These are phyloP conservation scores for Arthroderma sp. DNA, from an alignment of 2,329 filamentous ascomycete species.

Conservation along the genomic window DNA sequence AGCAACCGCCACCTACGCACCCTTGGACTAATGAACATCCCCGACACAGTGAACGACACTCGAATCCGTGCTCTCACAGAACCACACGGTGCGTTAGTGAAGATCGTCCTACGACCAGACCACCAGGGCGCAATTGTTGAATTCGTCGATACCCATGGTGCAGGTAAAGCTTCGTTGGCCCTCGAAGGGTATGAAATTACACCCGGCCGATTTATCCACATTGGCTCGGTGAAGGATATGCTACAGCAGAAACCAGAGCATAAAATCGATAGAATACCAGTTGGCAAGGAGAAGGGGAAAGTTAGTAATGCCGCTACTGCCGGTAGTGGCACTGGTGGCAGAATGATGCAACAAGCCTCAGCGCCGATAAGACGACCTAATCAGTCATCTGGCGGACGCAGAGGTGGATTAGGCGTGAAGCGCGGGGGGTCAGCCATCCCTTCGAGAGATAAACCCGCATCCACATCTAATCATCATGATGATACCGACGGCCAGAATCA, in stretches of 20 bases:
- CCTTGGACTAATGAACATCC: conserved; percentile 69
- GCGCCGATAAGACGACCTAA: conserved; percentile 35
- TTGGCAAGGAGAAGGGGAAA: conserved; percentile 31
- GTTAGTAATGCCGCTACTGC: conserved; percentile 9
- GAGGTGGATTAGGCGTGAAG: conserved; percentile 41
- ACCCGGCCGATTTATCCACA: conserved; percentile 31
- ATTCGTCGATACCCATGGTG: conserved; percentile 56
- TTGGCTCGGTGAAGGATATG: conserved; percentile 44
- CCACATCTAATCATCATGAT: not conserved
- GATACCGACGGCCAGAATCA: conserved; percentile 9
- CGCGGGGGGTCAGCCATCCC: conserved; percentile 7
- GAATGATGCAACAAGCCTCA: conserved; percentile 21
- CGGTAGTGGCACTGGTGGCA: conserved; percentile 2
- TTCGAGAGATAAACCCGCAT: not conserved
- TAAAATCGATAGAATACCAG: conserved; percentile 30
- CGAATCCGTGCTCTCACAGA: conserved; percentile 64
- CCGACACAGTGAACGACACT: conserved; percentile 83
- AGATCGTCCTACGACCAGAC: conserved; percentile 66
- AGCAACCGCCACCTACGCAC: conserved; percentile 51
- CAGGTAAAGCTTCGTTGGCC: conserved; percentile 48
- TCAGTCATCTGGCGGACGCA: conserved; percentile 34
- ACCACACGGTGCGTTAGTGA: conserved; percentile 57
- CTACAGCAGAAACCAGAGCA: conserved; percentile 32
- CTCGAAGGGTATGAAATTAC: conserved; percentile 37
- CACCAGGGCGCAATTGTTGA: conserved; percentile 81